phyloP scores from a whole-genome alignment of 192 early-diverging fungal genomes.

The Gamsiella multidivaricata region DNA sequence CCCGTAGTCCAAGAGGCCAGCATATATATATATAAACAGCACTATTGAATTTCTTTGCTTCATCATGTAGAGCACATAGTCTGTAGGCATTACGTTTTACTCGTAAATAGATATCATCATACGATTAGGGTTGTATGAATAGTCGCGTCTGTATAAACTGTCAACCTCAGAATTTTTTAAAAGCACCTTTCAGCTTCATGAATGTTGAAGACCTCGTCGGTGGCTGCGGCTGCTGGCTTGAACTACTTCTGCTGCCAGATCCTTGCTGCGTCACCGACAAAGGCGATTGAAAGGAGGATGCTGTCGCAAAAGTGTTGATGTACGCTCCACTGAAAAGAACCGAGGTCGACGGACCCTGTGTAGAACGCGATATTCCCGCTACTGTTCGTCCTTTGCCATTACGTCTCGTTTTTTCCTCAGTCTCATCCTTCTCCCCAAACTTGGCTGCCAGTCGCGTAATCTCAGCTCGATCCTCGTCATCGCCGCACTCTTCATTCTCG shows the following conservation, averaged over 20 bases:
- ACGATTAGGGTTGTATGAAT: too few relatives aligned
- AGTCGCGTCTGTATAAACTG: too few relatives aligned
- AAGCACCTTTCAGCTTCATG: slow-evolving; percentile 5
- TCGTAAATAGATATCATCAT: too few relatives aligned
- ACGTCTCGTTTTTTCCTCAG: background rate
- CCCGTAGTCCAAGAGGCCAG: too few relatives aligned
- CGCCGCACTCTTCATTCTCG: slow-evolving; percentile 16
- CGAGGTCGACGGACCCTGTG: background rate
- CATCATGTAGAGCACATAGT: too few relatives aligned
- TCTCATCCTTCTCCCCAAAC: background rate
- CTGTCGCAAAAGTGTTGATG: too few relatives aligned
- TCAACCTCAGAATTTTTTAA: background rate
- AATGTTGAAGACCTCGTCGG: slow-evolving; percentile 2
- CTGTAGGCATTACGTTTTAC: too few relatives aligned
- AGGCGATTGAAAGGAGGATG: background rate
- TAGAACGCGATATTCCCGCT: too few relatives aligned
- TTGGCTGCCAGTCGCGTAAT: background rate
- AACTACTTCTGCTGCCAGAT: background rate
- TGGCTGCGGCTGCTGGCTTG: background rate
- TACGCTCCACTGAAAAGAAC: background rate
- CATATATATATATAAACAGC: too few relatives aligned
- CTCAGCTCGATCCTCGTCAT: background rate
- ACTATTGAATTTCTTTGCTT: too few relatives aligned
- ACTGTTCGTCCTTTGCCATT: background rate
- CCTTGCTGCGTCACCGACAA: background rate